Base-by-base conservation (phyloP, 164 flowering plant genomes). In the Cinnamomum chago region DNA sequence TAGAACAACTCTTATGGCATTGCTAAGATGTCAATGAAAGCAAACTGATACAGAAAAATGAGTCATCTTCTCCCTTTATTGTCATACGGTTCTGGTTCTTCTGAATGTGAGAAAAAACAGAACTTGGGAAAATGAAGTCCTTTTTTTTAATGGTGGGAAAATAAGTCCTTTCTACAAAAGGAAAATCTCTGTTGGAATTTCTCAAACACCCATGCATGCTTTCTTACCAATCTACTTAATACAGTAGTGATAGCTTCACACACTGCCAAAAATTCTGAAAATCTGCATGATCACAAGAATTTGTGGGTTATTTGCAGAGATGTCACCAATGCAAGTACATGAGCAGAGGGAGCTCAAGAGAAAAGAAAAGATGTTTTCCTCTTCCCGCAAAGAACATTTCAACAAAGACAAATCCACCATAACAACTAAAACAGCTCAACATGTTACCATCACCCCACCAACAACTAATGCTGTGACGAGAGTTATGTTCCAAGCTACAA, bases 321-420 rank as follows among this genome's bases (percentile, higher is more conserved):
- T 82, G 5, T 33, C 78, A 52, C 70, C 74, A 9, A 55, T 76
- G 78, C 79, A 76, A 62, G 83, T 76, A 67, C 72, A 52, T 40
- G 73, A 70, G 10, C 70, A 70, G 65, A 76, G 76, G 65, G 82
- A 79, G 67, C 70, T 82, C 24, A 58, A 72, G 24, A 75, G 84
- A 58, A 80, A 79, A 72, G 79, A 83, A 76, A 70, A 78, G 65
- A 77, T 79, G 5, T 77, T 83, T 28, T 78, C 58, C 71, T 72
- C 83, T 65, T 76, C 78, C 24, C 84, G 52, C 40, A 82, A 88
- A 77, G 85, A 82, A 75, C 89, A 87, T 52, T 73, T 73, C 12
- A 73, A 65, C 80, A 74, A 35, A 28, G 33, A 62, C 28, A 79
- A 83, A 52, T 6, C 72, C 67, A 55, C 64, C 22, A 50, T 51